These are phyloP conservation scores for Metschnikowia kofuensis DNA, from an alignment of 805 yeast species.

Conservation along the genomic window DNA sequence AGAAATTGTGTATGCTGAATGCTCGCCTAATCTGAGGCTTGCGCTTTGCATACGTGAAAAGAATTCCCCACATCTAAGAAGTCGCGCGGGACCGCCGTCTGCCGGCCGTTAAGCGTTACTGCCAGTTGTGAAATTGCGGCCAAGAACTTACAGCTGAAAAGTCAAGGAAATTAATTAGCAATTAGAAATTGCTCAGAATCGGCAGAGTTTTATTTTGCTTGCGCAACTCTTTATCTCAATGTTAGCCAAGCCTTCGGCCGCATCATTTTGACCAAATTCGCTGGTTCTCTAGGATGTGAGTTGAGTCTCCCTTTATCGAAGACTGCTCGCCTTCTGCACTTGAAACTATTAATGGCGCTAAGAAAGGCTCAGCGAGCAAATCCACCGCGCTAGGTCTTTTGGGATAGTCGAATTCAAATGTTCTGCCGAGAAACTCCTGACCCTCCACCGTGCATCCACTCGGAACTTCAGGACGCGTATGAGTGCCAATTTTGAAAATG, in stretches of 20 bases:
- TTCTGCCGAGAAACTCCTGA: slow-evolving; percentile 56
- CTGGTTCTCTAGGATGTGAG: not conserved
- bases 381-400: slow-evolving; percentile 74
- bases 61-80: not conserved
- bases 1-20: not conserved
- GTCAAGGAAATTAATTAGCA: no score
- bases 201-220: no score
- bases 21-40: not conserved
- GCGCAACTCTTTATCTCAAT: no score
- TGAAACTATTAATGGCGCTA: slow-evolving; percentile 47
- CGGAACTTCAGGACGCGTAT: slow-evolving; percentile 78
- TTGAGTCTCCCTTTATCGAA: not conserved
- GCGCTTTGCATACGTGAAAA: not conserved
- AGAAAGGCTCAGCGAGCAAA: slow-evolving; percentile 62
- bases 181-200: no score
- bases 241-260: no score
- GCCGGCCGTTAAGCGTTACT: not conserved
- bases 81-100: no score
- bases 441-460: slow-evolving; percentile 67
- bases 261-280: no score
- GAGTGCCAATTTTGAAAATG: slow-evolving; percentile 87
- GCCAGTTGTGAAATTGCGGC: not conserved
- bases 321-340: not conserved
- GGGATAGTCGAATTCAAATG: slow-evolving; percentile 74
- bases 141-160: not conserved